Percentiles rank a stretch among this genome's conserved stretches.
Evolutionary conservation across 768 basidiomycete species (phyloP).

Genomic region (Phanerochaete carnosa): DNA sequence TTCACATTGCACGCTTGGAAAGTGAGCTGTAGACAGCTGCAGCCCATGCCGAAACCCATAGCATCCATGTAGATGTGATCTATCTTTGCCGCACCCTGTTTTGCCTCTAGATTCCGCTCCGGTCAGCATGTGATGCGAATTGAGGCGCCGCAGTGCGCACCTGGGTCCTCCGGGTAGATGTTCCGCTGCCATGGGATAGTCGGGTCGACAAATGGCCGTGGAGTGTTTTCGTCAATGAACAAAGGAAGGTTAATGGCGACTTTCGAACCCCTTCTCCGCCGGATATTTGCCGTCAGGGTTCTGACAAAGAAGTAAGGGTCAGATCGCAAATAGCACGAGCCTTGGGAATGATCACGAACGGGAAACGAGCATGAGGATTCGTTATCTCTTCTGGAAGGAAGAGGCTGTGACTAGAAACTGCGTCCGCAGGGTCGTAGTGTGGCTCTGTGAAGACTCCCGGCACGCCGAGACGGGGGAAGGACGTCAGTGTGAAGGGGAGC

Average conservation of each 20-base stretch:
- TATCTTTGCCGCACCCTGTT: slow-evolving; percentile 79
- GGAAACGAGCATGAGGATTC: slow-evolving; percentile 96
- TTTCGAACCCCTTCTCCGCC: slow-evolving; percentile 85
- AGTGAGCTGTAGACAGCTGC: slow-evolving; percentile 95
- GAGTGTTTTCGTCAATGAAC: slow-evolving; percentile 85
- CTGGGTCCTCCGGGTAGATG: slow-evolving; percentile 81
- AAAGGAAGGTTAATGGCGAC: slow-evolving; percentile 94
- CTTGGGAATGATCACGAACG: slow-evolving; percentile 55
- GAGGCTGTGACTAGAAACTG: slow-evolving; percentile 86
- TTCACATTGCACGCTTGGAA: slow-evolving; percentile 95
- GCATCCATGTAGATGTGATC: slow-evolving; percentile 98
- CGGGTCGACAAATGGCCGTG: slow-evolving; percentile 86
- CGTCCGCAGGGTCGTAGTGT: slow-evolving; percentile 67
- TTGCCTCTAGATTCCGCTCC: slow-evolving; percentile 59
- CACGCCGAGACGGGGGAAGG: slow-evolving; percentile 90
- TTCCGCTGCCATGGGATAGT: slow-evolving; percentile 86
- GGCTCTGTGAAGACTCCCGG: slow-evolving; percentile 93
- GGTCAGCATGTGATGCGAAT: slow-evolving; percentile 7
- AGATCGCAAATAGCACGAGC: slow-evolving; percentile 15
- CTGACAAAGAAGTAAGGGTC: slow-evolving; percentile 37
- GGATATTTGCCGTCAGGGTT: slow-evolving; percentile 96
- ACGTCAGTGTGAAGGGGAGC: slow-evolving; percentile 88
- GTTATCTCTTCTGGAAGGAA: slow-evolving; percentile 96
- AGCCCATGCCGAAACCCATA: slow-evolving; percentile 99
- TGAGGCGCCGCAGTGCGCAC: slow-evolving; percentile 37